Evolutionary conservation across 148 eudicot species (phyloP), one percentile per base, ranked within the genome.

Genomic region (Diospyros kaki): DNA sequence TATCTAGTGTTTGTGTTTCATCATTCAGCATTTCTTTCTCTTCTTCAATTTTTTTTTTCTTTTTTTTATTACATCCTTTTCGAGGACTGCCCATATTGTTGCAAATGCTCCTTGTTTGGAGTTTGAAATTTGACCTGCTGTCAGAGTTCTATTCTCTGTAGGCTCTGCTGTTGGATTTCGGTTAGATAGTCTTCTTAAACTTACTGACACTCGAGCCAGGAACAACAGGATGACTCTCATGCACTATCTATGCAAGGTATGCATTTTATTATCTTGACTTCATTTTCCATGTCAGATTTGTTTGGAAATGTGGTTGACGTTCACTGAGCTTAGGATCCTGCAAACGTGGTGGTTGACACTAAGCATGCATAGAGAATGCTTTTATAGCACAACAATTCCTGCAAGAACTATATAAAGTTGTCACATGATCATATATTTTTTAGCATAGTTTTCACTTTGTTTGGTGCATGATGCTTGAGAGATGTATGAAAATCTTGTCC

Each of bases 131-230:
- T 28, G 28, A 28, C 28, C 28, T 55, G 56, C 69, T 75, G 58
- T 74, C 66, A 60, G 65, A 66, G 58, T 28, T 64, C 46, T 51
- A 39, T 68, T 9, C 73, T 28, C 40, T 61, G 15, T 78, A 89
- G 90, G 92, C 74, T 84, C 92, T 81, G 92, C 92, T 75, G 89
- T 89, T 75, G 92, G 92, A 73, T 89, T 89, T 77, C 88, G 90
- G 55, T 75, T 89, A 78, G 92, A 89, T 61, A 89, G 92, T 77
- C 90, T 89, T 17, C 86, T 79, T 12, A 89, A 89, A 83, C 89
- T 89, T 43, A 82, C 87, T 13, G 92, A 89, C 77, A 89, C 90
- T 41, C 83, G 92, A 79, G 88, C 92, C 8, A 73, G 84, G 12
- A 89, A 89, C 85, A 86, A 83, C 77, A 89, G 83, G 79, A 82